Evolutionary conservation across 768 basidiomycete species (phyloP).

Genomic region (Fistulinella prunicolor): DNA sequence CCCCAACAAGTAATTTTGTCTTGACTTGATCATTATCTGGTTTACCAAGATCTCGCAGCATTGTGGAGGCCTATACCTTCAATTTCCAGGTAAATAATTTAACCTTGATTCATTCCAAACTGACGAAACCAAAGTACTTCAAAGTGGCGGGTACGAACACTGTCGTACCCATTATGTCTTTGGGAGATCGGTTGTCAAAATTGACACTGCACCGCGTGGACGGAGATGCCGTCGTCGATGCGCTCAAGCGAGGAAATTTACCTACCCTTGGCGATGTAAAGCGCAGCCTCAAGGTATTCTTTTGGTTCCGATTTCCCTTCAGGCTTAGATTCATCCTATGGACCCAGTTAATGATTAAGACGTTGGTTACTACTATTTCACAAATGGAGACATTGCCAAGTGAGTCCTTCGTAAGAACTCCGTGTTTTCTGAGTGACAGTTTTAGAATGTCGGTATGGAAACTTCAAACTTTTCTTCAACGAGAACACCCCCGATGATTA

Average conservation of each 20-base stretch:
- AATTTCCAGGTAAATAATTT: slow-evolving; percentile 63
- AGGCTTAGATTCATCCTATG: background rate
- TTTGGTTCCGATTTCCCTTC: background rate
- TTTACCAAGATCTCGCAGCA: slow-evolving; percentile 42
- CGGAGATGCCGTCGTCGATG: slow-evolving; percentile 58
- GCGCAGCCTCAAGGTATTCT: slow-evolving; percentile 66
- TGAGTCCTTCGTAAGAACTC: slow-evolving; percentile 33
- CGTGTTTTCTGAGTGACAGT: background rate
- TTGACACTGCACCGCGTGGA: slow-evolving; percentile 41
- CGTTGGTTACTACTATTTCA: slow-evolving; percentile 71
- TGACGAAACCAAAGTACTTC: slow-evolving; percentile 53
- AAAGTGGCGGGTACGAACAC: slow-evolving; percentile 57
- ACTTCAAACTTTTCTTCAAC: slow-evolving; percentile 84
- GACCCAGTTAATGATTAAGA: slow-evolving; percentile 67
- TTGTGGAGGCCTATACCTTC: slow-evolving; percentile 87
- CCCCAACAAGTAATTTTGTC: slow-evolving; percentile 66
- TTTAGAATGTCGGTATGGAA: slow-evolving; percentile 77
- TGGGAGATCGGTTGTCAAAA: slow-evolving; percentile 58
- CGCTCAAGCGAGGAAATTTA: slow-evolving; percentile 54
- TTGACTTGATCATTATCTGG: slow-evolving; percentile 3
- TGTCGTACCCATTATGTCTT: slow-evolving; percentile 68
- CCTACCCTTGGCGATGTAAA: slow-evolving; percentile 83
- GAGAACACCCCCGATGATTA: slow-evolving; percentile 78
- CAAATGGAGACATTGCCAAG: slow-evolving; percentile 80
- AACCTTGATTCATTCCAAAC: background rate